Base-by-base conservation (phyloP, 768 basidiomycete species). In the Leccinum aurantiacum region DNA sequence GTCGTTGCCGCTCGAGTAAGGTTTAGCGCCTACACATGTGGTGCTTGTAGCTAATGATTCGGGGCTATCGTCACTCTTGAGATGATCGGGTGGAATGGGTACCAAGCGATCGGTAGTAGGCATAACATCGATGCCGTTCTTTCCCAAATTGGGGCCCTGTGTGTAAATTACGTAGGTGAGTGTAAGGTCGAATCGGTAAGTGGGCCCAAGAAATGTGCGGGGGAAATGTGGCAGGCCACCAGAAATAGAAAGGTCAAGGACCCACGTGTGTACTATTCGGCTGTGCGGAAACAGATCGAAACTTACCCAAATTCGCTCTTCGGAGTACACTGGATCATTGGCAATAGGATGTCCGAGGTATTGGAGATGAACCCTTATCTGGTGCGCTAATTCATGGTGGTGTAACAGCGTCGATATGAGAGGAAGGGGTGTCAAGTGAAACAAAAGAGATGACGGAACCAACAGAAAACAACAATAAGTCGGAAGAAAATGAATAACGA, bases 321-420 rank as follows among this genome's bases (percentile, higher is more conserved):
- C 89, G 17, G 90, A 89, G 74, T 99, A 99, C 3, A 98, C 82
- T 2, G 95, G 92, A 65, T 98, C 97, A 70, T 99, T 98, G 11
- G 93, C 91, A 63, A 99, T 94, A 0, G 97, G 90, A 69, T 91
- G 79, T 1, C 96, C 97, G 58, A 99, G 84, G 74, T 83, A 98
- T 74, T 98, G 97, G 3, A 99, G 82, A 70, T 99, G 97, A 3
- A 99, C 96, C 53, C 97, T 84, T 59, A 98, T 91, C 74, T 99
- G 97, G 76, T 99, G 97, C 0, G 97, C 95, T 97, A 47, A 29
- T 33, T 44, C 24, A 60, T 55, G 8, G 48, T 52, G 56, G 50
- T 46, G 46, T 59, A 33, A 25, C 54, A 67, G 54, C 25, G 8
- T 60, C 14, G 55, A 59, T 60, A 47, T 37, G 29, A 37, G 35